phyloP scores from a whole-genome alignment of 208 protist genomes.

The Strigomonas galati region DNA sequence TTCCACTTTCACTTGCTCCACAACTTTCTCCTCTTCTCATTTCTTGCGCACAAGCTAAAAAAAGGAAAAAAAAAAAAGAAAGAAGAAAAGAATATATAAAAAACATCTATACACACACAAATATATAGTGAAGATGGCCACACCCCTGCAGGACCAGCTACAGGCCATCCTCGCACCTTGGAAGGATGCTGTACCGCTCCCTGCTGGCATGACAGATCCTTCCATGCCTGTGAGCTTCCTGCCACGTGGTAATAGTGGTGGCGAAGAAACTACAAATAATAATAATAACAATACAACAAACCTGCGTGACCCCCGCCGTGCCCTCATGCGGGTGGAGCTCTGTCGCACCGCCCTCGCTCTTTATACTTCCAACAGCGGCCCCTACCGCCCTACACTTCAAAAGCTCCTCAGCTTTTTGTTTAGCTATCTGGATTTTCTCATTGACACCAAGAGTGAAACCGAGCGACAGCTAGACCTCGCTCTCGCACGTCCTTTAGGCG shows the following conservation, averaged over 20 bases:
- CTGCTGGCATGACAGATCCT: background rate
- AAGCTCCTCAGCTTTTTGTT: conserved; percentile 75
- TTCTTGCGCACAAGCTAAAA: background rate
- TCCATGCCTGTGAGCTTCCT: background rate
- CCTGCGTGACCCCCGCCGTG: conserved; percentile 7
- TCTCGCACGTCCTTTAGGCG: conserved; percentile 4
- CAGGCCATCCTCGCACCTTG: too few relatives aligned
- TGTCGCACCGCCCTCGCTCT: conserved; percentile 67
- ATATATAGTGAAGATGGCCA: too few relatives aligned
- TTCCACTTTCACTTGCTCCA: conserved; percentile 10
- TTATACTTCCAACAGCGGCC: conserved; percentile 70
- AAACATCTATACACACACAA: too few relatives aligned
- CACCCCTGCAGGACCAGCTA: too few relatives aligned
- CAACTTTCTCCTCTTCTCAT: too few relatives aligned
- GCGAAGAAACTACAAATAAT: background rate
- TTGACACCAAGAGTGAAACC: conserved; percentile 27
- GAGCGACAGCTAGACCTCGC: conserved; percentile 13
- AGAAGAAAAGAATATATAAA: conserved; percentile 5
- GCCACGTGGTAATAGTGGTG: background rate
- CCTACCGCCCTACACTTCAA: conserved; percentile 62
- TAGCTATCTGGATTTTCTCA: conserved; percentile 56
- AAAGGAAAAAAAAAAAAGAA: background rate
- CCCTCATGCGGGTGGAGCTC: conserved; percentile 49
- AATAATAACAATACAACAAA: background rate
- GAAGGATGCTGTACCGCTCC: too few relatives aligned